Conservation (phyloP, 164 flowering plant species). For the Kalanchoe fedtschenkoi region DNA sequence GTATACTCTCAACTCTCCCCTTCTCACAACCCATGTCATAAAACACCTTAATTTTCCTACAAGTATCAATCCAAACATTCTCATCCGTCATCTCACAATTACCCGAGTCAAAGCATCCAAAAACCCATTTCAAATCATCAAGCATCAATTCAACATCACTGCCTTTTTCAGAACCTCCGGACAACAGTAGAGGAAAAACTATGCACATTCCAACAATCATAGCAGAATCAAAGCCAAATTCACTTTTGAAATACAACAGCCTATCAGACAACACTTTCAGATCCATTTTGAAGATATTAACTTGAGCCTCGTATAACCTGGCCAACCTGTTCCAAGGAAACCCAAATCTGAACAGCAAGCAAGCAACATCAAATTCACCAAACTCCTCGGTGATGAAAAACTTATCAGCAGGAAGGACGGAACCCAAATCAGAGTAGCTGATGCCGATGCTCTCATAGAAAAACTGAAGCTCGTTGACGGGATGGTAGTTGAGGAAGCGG, state of each 20-base stretch:
- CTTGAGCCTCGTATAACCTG: constrained; percentile 31
- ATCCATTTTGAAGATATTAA: constrained; percentile 27
- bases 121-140: constrained; percentile 39
- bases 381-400: constrained; percentile 38
- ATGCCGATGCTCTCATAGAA: constrained; percentile 69
- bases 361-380: constrained; percentile 24
- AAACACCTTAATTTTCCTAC: constrained; percentile 50
- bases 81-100: constrained; percentile 40
- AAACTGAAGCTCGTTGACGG: constrained; percentile 54
- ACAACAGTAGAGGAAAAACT: constrained; percentile 48
- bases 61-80: constrained; percentile 38
- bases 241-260: constrained; percentile 20
- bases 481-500: constrained; percentile 54
- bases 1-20: constrained; percentile 36
- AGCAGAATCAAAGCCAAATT: constrained; percentile 35
- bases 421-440: constrained; percentile 16
- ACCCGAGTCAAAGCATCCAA: constrained; percentile 30
- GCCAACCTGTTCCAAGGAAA: constrained; percentile 70
- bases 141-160: constrained; percentile 27
- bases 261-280: constrained; percentile 15
- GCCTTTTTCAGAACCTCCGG: constrained; percentile 9
- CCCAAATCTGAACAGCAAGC: constrained; percentile 32
- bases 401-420: constrained; percentile 25
- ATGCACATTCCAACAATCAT: constrained; percentile 40
- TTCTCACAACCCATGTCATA: constrained; percentile 48